phyloP scores from a whole-genome alignment of 1,139 yeast genomes.

The Pneumocystis wakefieldiae region DNA sequence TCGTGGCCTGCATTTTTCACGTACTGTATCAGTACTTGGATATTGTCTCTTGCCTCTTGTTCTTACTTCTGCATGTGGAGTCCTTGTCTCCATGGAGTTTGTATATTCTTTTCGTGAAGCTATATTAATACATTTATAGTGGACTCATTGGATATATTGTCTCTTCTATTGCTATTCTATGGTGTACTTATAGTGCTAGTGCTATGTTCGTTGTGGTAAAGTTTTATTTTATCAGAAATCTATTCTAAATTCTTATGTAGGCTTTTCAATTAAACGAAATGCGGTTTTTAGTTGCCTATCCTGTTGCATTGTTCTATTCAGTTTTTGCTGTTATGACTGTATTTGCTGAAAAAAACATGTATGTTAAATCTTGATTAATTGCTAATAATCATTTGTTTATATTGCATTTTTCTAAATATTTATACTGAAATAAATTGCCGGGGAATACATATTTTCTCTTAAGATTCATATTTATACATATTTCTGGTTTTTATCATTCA shows the following conservation, averaged over 20 bases:
- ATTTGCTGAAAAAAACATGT: constrained; percentile 26
- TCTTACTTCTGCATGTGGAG: constrained; percentile 59
- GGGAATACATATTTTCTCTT: background rate
- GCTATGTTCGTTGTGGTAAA: constrained; percentile 75
- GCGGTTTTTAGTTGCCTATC: constrained; percentile 84
- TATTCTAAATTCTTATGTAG: background rate
- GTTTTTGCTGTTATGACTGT: constrained; percentile 95
- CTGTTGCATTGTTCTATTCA: constrained; percentile 77
- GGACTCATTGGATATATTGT: constrained; percentile 58
- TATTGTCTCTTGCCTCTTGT: constrained; percentile 87
- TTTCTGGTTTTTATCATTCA: background rate
- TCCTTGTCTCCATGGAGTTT: constrained; percentile 46
- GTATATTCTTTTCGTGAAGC: constrained; percentile 1
- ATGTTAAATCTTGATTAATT: background rate
- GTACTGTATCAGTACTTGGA: constrained; percentile 85
- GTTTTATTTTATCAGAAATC: background rate
- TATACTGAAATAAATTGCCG: too few relatives aligned
- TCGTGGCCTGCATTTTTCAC: constrained; percentile 41
- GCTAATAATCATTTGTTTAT: background rate
- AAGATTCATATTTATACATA: background rate
- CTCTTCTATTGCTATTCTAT: constrained; percentile 57
- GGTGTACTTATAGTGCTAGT: constrained; percentile 92
- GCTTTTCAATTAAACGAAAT: constrained; percentile 62
- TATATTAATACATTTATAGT: constrained; percentile 12
- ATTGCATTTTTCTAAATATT: background rate